Conservation (phyloP, 106 monocot species). For the Ottelia alismoides region DNA sequence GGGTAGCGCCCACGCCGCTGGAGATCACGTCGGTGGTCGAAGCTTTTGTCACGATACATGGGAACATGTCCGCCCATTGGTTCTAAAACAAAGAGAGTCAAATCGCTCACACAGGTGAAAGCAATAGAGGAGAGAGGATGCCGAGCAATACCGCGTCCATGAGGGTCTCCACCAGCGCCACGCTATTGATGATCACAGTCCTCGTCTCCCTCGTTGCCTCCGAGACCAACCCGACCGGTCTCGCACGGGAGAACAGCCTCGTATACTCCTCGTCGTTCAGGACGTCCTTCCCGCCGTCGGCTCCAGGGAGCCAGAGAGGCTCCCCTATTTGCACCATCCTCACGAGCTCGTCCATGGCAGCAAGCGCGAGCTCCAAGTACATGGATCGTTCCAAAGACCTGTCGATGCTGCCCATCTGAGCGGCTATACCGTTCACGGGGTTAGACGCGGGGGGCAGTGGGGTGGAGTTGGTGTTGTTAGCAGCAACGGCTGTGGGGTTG, state of each 20-base stretch:
- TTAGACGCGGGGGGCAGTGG: slow-evolving; percentile 10
- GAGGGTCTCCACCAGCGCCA: slow-evolving; percentile 67
- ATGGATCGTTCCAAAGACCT: slow-evolving; percentile 38
- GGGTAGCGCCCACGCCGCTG: slow-evolving; percentile 37
- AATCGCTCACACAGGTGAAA: neutral
- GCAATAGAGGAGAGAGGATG: neutral
- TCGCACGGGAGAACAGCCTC: slow-evolving; percentile 26
- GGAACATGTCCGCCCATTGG: too few relatives aligned
- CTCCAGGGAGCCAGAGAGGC: slow-evolving; percentile 50
- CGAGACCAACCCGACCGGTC: slow-evolving; percentile 37
- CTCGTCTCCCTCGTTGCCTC: slow-evolving; percentile 77
- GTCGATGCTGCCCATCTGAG: slow-evolving; percentile 6
- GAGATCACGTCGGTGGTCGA: slow-evolving; percentile 39
- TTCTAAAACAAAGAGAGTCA: neutral
- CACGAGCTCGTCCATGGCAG: slow-evolving; percentile 80
- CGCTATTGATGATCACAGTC: slow-evolving; percentile 47
- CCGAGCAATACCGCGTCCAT: slow-evolving; percentile 58
- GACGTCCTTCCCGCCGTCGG: slow-evolving; percentile 17
- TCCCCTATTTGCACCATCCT: slow-evolving; percentile 65
- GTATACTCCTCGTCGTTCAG: slow-evolving; percentile 61
- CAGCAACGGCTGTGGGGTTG: slow-evolving; percentile 11
- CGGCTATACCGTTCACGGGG: slow-evolving; percentile 1
- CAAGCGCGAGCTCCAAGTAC: slow-evolving; percentile 58
- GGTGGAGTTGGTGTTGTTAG: neutral
- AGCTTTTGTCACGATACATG: slow-evolving; percentile 43